These are phyloP conservation scores for Fusarium sulawesiense DNA, from an alignment of 2,329 filamentous ascomycete species.

Conservation along the genomic window DNA sequence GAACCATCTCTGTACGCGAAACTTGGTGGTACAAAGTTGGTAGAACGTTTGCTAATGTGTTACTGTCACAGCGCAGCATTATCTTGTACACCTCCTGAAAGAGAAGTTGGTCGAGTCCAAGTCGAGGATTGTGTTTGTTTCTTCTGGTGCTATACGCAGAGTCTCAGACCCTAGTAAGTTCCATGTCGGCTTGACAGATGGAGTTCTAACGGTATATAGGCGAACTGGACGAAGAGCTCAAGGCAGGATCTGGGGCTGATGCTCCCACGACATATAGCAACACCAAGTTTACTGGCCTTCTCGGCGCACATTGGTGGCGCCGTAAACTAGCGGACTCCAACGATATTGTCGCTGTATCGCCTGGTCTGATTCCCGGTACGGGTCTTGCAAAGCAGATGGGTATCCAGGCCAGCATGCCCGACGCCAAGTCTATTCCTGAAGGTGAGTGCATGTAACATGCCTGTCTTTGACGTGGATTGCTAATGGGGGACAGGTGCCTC, in stretches of 20 bases:
- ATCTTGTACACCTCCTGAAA: constrained; percentile 61
- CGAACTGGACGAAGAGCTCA: constrained; percentile 54
- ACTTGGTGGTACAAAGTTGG: background rate
- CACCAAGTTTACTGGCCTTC: constrained; percentile 63
- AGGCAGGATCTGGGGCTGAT: constrained; percentile 52
- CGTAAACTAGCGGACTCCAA: constrained; percentile 59
- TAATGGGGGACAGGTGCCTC: constrained; percentile 53
- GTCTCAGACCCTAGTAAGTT: constrained; percentile 54
- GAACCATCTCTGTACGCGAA: constrained; percentile 61
- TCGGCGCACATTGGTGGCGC: constrained; percentile 67
- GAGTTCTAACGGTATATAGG: constrained; percentile 41
- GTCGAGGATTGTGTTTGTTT: constrained; percentile 62
- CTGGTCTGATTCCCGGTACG: constrained; percentile 63
- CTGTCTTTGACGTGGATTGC: background rate
- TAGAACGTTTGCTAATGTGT: constrained; percentile 11
- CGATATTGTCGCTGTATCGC: constrained; percentile 64
- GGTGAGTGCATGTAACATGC: constrained; percentile 49
- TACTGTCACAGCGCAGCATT: constrained; percentile 60
- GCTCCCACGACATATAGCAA: constrained; percentile 52
- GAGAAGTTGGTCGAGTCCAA: constrained; percentile 60
- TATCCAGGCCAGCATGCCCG: constrained; percentile 53
- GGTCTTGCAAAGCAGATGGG: constrained; percentile 52
- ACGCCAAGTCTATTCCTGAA: constrained; percentile 61
- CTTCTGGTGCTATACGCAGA: constrained; percentile 59
- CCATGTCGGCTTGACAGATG: rapidly evolving